Base-by-base conservation (phyloP, 1,284 basidiomycete genomes). In the Meira miltonrushii region DNA sequence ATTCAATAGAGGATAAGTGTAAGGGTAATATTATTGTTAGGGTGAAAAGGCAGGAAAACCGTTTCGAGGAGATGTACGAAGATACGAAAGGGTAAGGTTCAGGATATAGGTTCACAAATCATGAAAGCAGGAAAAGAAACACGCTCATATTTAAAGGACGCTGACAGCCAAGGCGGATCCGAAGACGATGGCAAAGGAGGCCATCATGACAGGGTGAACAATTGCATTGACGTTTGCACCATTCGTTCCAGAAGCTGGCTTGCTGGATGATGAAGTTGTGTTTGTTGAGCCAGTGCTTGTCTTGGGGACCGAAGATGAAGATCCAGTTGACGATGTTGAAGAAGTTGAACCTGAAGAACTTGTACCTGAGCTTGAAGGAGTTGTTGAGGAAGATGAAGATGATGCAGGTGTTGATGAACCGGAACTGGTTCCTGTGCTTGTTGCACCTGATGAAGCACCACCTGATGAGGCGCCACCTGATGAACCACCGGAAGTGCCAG, bases 251-350 rank as follows among this genome's bases (percentile, higher is more conserved):
- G 72, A 76, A 21, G 57, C 68, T 1, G 54, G 57, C 13, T 53
- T 69, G 15, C 60, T 77, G 1, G 61, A 64, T 12, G 73, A 75
- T 25, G 74, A 77, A 46, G 67, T 76, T 8, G 66, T 48, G 17
- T 6, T 48, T 25, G n/a, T 48, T 19, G 46, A 48, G 46, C 17
- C 25, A 23, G 12, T 48, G 12, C 23, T 48, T 12, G 46, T 6
- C 5, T 12, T 12, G 25, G 5, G 2, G 46, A 5, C 12, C 12
- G 46, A 21, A 13, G 46, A 13, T 48, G 46, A 23, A 8, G 19
- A 12, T 9, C 15, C 23, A 11, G 10, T 9, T 17, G 44, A 12
- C 9, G 9, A 17, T 10, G 44, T 17, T 40, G 39, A n/a, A 40
- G 39, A 11, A 21, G 41, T 43, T n/a, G 41, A 5, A 43, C n/a